Evolutionary conservation across 2,329 filamentous ascomycete genomes (phyloP).

Genomic region (Cercospora sesami): DNA sequence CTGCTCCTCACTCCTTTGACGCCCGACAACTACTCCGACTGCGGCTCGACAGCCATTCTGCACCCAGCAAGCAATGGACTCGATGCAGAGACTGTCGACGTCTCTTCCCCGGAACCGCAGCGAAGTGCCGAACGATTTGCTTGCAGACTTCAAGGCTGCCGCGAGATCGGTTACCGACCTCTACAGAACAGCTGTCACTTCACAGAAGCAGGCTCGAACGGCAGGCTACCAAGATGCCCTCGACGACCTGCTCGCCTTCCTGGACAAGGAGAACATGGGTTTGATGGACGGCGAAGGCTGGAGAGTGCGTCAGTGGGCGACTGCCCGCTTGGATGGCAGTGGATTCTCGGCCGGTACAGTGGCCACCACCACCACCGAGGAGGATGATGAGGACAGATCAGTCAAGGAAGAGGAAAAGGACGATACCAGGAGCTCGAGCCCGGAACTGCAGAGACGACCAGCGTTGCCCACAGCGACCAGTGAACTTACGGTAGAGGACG

Average conservation of each 20-base stretch:
- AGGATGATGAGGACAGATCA: slow-evolving; percentile 61
- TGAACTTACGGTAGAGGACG: slow-evolving; percentile 30
- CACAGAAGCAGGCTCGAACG: slow-evolving; percentile 70
- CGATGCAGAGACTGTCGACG: slow-evolving; percentile 63
- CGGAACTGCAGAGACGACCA: slow-evolving; percentile 34
- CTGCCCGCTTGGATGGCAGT: slow-evolving; percentile 66
- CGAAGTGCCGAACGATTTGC: slow-evolving; percentile 53
- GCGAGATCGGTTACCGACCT: slow-evolving; percentile 93
- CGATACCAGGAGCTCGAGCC: slow-evolving; percentile 49
- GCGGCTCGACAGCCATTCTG: slow-evolving; percentile 2
- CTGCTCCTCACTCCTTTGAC: slow-evolving; percentile 12
- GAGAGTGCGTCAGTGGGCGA: slow-evolving; percentile 65
- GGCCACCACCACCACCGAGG: slow-evolving; percentile 58
- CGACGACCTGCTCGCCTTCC: slow-evolving; percentile 80
- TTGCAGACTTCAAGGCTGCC: slow-evolving; percentile 87
- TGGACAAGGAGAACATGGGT: slow-evolving; percentile 80
- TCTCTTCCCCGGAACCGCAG: slow-evolving; percentile 52
- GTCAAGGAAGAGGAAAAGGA: slow-evolving; percentile 51
- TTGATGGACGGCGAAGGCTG: slow-evolving; percentile 76
- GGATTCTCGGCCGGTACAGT: slow-evolving; percentile 14
- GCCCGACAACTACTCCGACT: neutral
- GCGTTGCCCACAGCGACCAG: slow-evolving; percentile 23
- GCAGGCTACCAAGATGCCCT: slow-evolving; percentile 93
- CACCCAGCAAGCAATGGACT: slow-evolving; percentile 54
- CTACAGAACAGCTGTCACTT: slow-evolving; percentile 84